Evolutionary conservation across 2,329 filamentous ascomycete species (phyloP).

Genomic region (Colletotrichum sidae): DNA sequence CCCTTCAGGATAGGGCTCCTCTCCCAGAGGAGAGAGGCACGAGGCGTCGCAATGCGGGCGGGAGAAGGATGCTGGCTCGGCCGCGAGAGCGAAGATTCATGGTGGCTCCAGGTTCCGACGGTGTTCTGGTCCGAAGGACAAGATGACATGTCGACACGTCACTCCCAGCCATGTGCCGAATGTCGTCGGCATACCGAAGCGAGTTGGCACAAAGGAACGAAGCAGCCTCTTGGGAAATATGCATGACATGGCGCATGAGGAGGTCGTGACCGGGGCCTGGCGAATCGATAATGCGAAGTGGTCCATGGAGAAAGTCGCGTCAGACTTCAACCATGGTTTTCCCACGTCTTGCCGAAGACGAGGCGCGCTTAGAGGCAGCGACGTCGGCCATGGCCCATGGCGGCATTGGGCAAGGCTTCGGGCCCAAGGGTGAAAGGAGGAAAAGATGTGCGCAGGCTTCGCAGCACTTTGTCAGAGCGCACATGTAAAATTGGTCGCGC

Average conservation of each 20-base stretch:
- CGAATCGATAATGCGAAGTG: constrained; percentile 16
- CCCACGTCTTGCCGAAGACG: background rate
- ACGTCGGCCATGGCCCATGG: background rate
- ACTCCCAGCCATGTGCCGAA: constrained; percentile 7
- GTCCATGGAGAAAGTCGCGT: constrained; percentile 7
- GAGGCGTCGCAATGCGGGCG: constrained; percentile 13
- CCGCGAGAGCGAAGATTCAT: background rate
- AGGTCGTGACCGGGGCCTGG: constrained; percentile 22
- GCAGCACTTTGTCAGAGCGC: too few species aligned
- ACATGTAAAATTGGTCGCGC: too few species aligned
- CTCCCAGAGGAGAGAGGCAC: background rate
- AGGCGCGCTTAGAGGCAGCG: constrained; percentile 8
- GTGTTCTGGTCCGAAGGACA: background rate
- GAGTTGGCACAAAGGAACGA: constrained; percentile 10
- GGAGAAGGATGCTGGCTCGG: constrained; percentile 4
- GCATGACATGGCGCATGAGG: constrained; percentile 30
- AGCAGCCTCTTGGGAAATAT: background rate
- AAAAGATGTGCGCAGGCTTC: too few species aligned
- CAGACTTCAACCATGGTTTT: constrained; percentile 2
- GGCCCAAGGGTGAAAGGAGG: too few species aligned
- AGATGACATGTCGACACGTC: constrained; percentile 10
- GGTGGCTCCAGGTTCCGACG: background rate
- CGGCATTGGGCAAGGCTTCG: too few species aligned
- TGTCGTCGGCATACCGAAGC: constrained; percentile 19
- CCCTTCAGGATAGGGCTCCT: background rate